Evolutionary conservation across 768 basidiomycete genomes (phyloP), one percentile per base, ranked within the genome.

Genomic region (Lentinula edodes): DNA sequence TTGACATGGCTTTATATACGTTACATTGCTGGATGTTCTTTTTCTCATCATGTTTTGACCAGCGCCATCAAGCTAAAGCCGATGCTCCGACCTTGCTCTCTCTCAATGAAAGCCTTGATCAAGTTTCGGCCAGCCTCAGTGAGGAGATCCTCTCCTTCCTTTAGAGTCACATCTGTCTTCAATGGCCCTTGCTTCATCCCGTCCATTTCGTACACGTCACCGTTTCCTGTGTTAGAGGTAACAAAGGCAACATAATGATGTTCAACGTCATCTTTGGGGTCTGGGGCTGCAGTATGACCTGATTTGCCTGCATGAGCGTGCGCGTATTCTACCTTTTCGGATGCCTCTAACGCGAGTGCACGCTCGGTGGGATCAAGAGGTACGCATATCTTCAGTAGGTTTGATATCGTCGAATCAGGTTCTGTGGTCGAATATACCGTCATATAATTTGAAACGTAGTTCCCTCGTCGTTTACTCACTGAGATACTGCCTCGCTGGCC

Each of bases 221-320:
- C 46, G 9, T 9, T 41, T 18, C 42, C 35, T 9, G 65, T 69
- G 60, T 69, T 66, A 28, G 73, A 73, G 36, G 69, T 67, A 53
- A 72, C 70, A 61, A 75, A 75, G 52, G 69, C 70, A 35, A 74
- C 67, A 63, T 73, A 76, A 61, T 75, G 75, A 60, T 68, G 70
- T 28, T 71, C 64, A 32, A 72, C 69, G 15, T 69, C 68, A 23
- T 68, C 74, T 52, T 72, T 70, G 18, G 72, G 66, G 32, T 63
- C 63, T 2, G 75, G 73, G n/a, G 68, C 69, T 5, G 64, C 61
- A 9, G 74, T 70, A 13, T 66, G 63, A 6, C 75, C 75, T 56
- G 73, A 66, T 3, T 61, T 65, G 18, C 73, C 75, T 23, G 73
- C 73, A 8, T 64, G 45, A 13, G 65, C 63, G 58, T 75, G 70